phyloP scores from a whole-genome alignment of 106 monocot genomes.

The Dioscorea dumetorum region DNA sequence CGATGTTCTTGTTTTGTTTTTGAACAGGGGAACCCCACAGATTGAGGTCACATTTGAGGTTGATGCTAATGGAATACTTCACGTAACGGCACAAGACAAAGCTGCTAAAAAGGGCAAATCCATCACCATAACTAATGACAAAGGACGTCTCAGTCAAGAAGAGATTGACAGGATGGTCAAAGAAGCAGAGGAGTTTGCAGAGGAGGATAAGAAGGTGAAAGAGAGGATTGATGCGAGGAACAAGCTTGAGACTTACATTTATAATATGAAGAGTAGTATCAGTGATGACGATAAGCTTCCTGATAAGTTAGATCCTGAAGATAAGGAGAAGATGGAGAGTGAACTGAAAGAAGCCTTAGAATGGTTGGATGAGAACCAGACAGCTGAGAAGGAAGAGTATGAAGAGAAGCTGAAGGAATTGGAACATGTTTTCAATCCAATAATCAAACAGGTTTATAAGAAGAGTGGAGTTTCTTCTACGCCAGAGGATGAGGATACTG shows the following conservation, averaged over 20 bases:
- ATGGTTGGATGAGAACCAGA: conserved; percentile 48
- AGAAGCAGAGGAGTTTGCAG: conserved; percentile 44
- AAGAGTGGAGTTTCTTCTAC: conserved; percentile 1
- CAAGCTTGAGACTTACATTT: conserved; percentile 39
- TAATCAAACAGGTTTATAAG: conserved; percentile 32
- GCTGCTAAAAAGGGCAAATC: conserved; percentile 27
- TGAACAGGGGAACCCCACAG: conserved; percentile 27
- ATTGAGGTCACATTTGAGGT: conserved; percentile 49
- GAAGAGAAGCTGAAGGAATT: conserved; percentile 49
- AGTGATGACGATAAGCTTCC: conserved; percentile 28
- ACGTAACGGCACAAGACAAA: conserved; percentile 52
- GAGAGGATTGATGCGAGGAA: conserved; percentile 42
- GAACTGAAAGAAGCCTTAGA: conserved; percentile 33
- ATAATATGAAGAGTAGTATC: conserved; percentile 45
- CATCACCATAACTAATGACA: conserved; percentile 54
- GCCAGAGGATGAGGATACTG: not conserved
- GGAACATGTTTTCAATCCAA: conserved; percentile 33
- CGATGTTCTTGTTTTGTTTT: not conserved
- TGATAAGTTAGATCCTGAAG: conserved; percentile 29
- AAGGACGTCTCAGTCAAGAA: conserved; percentile 47
- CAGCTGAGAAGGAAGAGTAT: conserved; percentile 45
- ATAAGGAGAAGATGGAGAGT: conserved; percentile 36
- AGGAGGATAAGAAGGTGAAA: conserved; percentile 42
- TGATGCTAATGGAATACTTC: conserved; percentile 43
- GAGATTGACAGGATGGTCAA: conserved; percentile 51